A percentile compares a stretch with the other conserved stretches of the same genome.
Conservation (phyloP, 805 yeast species). For the Cyberlindnera meyerae region DNA sequence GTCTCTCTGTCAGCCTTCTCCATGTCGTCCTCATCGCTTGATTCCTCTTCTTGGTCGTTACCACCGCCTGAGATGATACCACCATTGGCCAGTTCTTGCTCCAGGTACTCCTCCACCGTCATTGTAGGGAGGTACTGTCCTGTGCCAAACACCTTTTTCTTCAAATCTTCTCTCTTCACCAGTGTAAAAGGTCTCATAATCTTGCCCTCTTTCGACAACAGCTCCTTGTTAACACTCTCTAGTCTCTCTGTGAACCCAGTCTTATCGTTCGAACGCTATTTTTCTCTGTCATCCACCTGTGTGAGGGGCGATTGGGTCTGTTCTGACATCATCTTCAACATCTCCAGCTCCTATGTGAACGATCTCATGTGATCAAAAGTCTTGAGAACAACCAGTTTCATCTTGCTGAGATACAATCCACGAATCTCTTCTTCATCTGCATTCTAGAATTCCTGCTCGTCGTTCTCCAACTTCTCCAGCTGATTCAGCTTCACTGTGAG, state of each 20-base stretch:
- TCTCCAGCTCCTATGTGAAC: conserved; percentile 58
- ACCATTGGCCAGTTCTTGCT: conserved; percentile 79
- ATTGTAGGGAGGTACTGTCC: conserved; percentile 92
- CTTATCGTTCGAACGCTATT: conserved; percentile 24
- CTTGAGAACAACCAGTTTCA: conserved; percentile 46
- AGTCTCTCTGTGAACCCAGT: conserved; percentile 60
- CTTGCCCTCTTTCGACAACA: conserved; percentile 69
- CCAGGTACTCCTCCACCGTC: conserved; percentile 88
- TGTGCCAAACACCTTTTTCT: conserved; percentile 73
- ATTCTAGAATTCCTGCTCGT: conserved; percentile 29
- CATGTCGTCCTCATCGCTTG: conserved; percentile 57
- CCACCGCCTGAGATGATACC: conserved; percentile 59
- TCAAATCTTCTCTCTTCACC: conserved; percentile 52
- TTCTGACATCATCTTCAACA: conserved; percentile 46
- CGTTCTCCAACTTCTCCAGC: conserved; percentile 33
- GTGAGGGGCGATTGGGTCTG: conserved; percentile 20
- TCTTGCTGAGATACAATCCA: conserved; percentile 48
- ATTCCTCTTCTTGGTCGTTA: conserved; percentile 29
- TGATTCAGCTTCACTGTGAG: conserved; percentile 39
- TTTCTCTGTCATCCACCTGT: conserved; percentile 16
- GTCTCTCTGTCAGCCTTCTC: conserved; percentile 61
- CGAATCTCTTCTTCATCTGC: conserved; percentile 64
- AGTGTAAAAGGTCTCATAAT: conserved; percentile 82
- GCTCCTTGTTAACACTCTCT: conserved; percentile 46
- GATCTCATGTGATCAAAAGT: conserved; percentile 55